Conservation (phyloP, 495 filamentous ascomycete species). For the Evernia prunastri region DNA sequence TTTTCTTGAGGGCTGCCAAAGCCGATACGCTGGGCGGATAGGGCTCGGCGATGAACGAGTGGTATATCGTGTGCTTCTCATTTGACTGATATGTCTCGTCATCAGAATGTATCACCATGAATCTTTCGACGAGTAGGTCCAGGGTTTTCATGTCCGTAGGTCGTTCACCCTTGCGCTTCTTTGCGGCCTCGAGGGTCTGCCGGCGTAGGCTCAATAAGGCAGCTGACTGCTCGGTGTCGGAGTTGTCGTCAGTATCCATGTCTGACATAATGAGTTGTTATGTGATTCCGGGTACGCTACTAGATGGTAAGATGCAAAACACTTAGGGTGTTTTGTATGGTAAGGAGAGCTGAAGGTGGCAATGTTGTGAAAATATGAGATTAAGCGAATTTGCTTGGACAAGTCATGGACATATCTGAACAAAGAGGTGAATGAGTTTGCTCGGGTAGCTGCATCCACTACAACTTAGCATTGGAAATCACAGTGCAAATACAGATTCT, state of each 20-base stretch:
- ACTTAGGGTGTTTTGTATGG: no score
- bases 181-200: constrained; percentile 21
- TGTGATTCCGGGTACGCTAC: neutral
- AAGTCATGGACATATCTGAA: neutral
- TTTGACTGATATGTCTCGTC: constrained; percentile 13
- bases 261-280: neutral
- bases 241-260: constrained; percentile 32
- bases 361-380: neutral
- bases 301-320: neutral
- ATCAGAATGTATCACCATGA: constrained; percentile 24
- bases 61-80: neutral
- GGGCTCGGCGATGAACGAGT: constrained; percentile 17
- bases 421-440: neutral
- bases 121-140: constrained; percentile 17
- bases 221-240: constrained; percentile 18
- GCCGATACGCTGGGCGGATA: constrained; percentile 26
- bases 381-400: neutral
- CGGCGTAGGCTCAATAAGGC: constrained; percentile 20
- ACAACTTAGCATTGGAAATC: no score
- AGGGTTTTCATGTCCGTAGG: constrained; percentile 23
- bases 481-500: no score
- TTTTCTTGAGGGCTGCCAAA: constrained; percentile 24
- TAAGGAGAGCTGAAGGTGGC: neutral
- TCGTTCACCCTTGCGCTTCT: constrained; percentile 22
- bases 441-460: neutral